A percentile compares a stretch with the other conserved stretches of the same genome.
These are phyloP conservation scores for Fistulinella cinereoalba DNA, from an alignment of 1,284 basidiomycete species.

Conservation along the genomic window DNA sequence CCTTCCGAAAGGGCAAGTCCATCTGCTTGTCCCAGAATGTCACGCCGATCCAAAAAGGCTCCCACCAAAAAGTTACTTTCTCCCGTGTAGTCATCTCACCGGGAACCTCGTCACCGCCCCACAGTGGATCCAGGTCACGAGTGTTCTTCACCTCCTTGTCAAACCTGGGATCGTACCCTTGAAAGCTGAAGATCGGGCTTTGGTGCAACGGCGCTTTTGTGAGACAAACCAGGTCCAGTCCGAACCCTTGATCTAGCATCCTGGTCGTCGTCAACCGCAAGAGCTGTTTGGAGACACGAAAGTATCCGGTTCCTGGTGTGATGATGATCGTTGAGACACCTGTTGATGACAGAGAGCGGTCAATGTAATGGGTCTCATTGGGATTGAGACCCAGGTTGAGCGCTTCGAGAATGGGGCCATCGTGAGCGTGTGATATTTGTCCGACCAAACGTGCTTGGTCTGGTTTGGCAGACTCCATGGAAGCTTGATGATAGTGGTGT, in stretches of 20 bases:
- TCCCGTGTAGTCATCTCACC: conserved; percentile 37
- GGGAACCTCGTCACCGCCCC: conserved; percentile 66
- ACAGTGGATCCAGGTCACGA: conserved; percentile 71
- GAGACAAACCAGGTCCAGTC: conserved; percentile 86
- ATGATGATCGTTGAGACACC: conserved; percentile 84
- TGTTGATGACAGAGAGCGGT: conserved; percentile 92
- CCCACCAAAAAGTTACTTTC: conserved; percentile 75
- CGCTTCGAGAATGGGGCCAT: conserved; percentile 93
- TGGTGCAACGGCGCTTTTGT: conserved; percentile 93
- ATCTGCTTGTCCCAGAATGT: conserved; percentile 84
- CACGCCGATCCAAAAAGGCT: conserved; percentile 79
- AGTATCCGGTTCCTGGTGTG: conserved; percentile 94
- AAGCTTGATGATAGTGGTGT: conserved; percentile 76
- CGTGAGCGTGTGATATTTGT: conserved; percentile 82
- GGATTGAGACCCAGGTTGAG: conserved; percentile 93
- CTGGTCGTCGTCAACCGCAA: conserved; percentile 91
- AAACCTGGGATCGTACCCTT: conserved; percentile 51
- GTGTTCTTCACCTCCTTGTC: conserved; percentile 47
- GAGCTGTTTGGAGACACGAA: conserved; percentile 87
- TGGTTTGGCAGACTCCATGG: conserved; percentile 42
- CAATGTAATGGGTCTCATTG: conserved; percentile 93
- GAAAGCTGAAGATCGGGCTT: conserved; percentile 85
- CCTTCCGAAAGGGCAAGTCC: conserved; percentile 82
- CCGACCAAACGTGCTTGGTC: conserved; percentile 74
- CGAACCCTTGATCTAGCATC: conserved; percentile 94